A percentile compares a stretch with the other conserved stretches of the same genome.
These are phyloP conservation scores for Boletus vermiculosoides DNA, from an alignment of 768 basidiomycete genomes.

Conservation along the genomic window DNA sequence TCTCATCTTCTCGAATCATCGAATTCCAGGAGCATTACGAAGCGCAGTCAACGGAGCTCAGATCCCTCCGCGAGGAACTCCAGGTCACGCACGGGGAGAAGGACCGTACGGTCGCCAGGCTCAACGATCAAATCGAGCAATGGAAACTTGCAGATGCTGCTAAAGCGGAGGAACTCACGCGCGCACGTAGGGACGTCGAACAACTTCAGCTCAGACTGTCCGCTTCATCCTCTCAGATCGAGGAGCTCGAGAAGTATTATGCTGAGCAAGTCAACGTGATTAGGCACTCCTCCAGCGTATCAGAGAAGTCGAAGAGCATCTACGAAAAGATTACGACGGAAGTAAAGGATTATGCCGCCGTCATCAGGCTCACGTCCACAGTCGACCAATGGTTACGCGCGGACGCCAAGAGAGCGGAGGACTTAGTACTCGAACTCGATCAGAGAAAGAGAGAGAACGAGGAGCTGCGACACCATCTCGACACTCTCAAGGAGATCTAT, in stretches of 20 bases:
- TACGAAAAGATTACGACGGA: neutral
- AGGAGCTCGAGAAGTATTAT: neutral
- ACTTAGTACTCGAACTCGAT: neutral
- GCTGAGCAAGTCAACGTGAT: neutral
- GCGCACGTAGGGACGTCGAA: neutral
- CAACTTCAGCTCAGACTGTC: neutral
- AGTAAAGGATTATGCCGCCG: neutral
- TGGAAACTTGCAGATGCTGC: neutral
- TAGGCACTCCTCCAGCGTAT: neutral
- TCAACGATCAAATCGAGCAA: neutral
- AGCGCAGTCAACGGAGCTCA: neutral
- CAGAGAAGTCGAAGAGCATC: neutral
- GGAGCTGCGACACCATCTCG: neutral
- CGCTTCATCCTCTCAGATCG: neutral
- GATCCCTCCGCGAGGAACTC: neutral
- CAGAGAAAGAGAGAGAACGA: constrained; percentile 10
- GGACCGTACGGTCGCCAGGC: neutral
- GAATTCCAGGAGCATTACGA: neutral
- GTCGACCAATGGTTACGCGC: constrained; percentile 8
- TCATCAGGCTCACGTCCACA: constrained; percentile 7
- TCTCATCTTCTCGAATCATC: neutral
- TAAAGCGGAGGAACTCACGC: neutral
- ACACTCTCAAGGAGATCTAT: constrained; percentile 10
- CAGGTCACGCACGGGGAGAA: neutral
- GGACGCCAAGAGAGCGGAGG: constrained; percentile 7